Percentiles rank a stretch among this genome's conserved stretches.
Conservation (phyloP, 2,329 filamentous ascomycete species). For the Metarhizium guizhouense region DNA sequence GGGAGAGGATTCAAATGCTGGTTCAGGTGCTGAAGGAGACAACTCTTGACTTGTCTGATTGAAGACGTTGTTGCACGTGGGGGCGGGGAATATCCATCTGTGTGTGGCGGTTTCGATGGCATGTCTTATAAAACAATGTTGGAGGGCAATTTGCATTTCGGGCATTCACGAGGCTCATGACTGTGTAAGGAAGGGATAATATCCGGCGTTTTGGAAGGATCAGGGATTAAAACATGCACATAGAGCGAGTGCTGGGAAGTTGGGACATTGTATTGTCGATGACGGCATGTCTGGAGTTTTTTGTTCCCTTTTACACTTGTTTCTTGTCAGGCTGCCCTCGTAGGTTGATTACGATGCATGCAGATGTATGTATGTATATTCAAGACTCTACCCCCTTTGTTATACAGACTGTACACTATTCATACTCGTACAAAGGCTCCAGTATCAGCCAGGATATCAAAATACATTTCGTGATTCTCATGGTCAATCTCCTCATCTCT, state of each 20-base stretch:
- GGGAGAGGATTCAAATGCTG: constrained; percentile 31
- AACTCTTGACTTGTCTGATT: constrained; percentile 8
- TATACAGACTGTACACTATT: not conserved
- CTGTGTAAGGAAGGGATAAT: not conserved
- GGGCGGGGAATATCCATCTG: not conserved
- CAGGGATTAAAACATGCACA: not conserved
- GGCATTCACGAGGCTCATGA: not conserved
- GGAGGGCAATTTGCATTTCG: not conserved
- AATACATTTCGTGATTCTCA: not conserved
- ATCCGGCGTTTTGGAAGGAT: not conserved
- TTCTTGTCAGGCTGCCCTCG: not conserved
- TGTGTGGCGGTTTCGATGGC: too few species aligned
- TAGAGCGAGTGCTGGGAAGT: not conserved
- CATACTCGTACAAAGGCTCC: not conserved
- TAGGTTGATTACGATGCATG: not conserved
- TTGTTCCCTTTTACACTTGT: not conserved
- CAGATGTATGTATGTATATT: not conserved
- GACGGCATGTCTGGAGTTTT: not conserved
- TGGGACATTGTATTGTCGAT: not conserved
- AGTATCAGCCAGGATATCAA: not conserved
- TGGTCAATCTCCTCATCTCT: not conserved
- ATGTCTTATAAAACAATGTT: not conserved
- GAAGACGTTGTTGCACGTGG: not conserved
- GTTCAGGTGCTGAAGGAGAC: constrained; percentile 23
- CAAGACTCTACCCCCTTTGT: not conserved